These are phyloP conservation scores for Purpureocillium takamizusanense DNA, from an alignment of 2,329 filamentous ascomycete species.

Conservation along the genomic window DNA sequence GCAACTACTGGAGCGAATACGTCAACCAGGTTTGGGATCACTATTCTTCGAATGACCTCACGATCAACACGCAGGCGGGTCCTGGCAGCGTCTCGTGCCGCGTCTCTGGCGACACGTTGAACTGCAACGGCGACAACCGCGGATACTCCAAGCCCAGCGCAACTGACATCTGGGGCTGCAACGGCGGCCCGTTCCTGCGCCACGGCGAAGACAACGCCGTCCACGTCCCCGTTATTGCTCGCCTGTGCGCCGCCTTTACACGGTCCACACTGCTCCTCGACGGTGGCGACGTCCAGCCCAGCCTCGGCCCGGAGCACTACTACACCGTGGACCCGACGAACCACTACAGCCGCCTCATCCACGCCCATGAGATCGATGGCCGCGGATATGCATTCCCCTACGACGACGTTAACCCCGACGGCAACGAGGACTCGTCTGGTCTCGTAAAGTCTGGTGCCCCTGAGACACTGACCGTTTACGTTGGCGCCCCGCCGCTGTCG, in stretches of 20 bases:
- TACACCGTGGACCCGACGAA: constrained; percentile 35
- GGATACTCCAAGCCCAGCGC: constrained; percentile 32
- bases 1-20: constrained; percentile 34
- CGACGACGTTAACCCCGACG: constrained; percentile 55
- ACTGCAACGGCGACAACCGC: constrained; percentile 32
- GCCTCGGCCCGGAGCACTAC: constrained; percentile 26
- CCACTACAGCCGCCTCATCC: constrained; percentile 53
- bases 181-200: constrained; percentile 36
- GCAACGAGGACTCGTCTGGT: constrained; percentile 40
- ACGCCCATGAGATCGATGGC: constrained; percentile 48
- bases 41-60: constrained; percentile 27
- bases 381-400: constrained; percentile 59
- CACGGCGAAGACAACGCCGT: constrained; percentile 25
- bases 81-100: constrained; percentile 30
- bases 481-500: constrained; percentile 12
- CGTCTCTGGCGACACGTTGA: constrained; percentile 23
- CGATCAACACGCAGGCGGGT: constrained; percentile 32
- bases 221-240: constrained; percentile 33
- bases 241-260: constrained; percentile 41
- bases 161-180: constrained; percentile 41
- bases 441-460: constrained; percentile 16
- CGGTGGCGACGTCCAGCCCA: constrained; percentile 38
- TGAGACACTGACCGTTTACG: constrained; percentile 17
- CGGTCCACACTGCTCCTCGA: constrained; percentile 35
- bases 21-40: constrained; percentile 36